phyloP scores from a whole-genome alignment of 2,329 filamentous ascomycete species.

The Cladosporium velox region DNA sequence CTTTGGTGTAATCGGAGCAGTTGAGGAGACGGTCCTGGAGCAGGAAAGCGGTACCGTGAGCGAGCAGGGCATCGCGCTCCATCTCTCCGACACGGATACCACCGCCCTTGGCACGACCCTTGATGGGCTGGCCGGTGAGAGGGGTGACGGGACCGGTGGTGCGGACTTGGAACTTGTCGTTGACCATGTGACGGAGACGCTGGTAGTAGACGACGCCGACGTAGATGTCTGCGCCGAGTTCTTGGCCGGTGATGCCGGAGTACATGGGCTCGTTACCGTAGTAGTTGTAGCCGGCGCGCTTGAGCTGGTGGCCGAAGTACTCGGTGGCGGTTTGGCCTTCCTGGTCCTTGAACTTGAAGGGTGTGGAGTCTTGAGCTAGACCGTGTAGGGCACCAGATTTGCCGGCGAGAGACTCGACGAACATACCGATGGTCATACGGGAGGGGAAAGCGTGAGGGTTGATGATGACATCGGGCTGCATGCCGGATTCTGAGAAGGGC shows the following conservation, averaged over 20 bases:
- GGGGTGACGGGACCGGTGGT: conserved; percentile 91
- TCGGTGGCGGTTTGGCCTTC: conserved; percentile 90
- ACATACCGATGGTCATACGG: conserved; percentile 99
- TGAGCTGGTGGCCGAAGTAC: conserved; percentile 93
- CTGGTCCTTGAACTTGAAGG: conserved; percentile 77
- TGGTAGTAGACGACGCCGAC: conserved; percentile 98
- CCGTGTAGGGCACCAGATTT: conserved; percentile 94
- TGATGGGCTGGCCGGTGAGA: conserved; percentile 93
- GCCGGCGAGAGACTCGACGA: conserved; percentile 93
- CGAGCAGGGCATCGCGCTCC: conserved; percentile 93
- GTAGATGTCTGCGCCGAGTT: conserved; percentile 93
- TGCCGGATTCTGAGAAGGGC: conserved; percentile 95
- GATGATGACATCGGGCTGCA: conserved; percentile 97
- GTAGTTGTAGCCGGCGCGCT: conserved; percentile 95
- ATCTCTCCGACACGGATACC: conserved; percentile 99
- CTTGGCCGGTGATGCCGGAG: conserved; percentile 91
- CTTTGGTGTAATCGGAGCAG: conserved; percentile 88
- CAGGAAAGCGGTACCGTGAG: conserved; percentile 92
- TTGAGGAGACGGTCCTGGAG: conserved; percentile 95
- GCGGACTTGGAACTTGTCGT: conserved; percentile 98
- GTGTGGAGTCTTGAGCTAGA: conserved; percentile 92
- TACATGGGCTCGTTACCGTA: conserved; percentile 99
- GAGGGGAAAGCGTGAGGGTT: conserved; percentile 99
- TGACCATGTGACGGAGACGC: conserved; percentile 97
- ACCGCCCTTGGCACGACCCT: conserved; percentile 92